Conservation (phyloP, 306 rosid species). For the Acacia acuminata region DNA sequence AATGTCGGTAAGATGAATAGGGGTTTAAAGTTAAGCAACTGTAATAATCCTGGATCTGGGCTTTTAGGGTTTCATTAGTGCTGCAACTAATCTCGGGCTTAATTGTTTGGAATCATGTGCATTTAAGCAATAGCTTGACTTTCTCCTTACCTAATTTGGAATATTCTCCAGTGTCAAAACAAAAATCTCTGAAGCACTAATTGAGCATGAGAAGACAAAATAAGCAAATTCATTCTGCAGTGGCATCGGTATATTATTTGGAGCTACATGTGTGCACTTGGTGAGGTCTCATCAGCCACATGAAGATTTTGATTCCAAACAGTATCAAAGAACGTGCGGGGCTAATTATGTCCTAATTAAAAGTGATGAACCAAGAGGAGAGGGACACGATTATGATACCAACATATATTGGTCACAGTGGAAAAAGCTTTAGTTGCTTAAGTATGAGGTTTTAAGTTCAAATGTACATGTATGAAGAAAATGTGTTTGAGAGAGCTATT, state of each 20-base stretch:
- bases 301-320: neutral
- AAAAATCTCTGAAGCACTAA: neutral
- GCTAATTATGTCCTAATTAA: neutral
- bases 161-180: neutral
- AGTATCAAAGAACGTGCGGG: neutral
- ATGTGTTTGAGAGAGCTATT: too few relatives aligned
- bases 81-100: neutral
- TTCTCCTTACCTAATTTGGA: neutral
- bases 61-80: neutral
- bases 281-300: neutral
- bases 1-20: neutral
- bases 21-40: neutral
- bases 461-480: too few relatives aligned
- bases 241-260: neutral
- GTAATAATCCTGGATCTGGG: neutral
- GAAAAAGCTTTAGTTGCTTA: too few relatives aligned
- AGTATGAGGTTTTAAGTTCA: too few relatives aligned
- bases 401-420: too few relatives aligned
- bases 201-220: neutral
- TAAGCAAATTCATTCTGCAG: neutral
- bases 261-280: neutral
- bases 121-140: neutral
- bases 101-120: neutral
- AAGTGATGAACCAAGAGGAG: neutral
- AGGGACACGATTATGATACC: neutral